Conservation (phyloP, 1,139 yeast genomes). For the Taphrina communis region DNA sequence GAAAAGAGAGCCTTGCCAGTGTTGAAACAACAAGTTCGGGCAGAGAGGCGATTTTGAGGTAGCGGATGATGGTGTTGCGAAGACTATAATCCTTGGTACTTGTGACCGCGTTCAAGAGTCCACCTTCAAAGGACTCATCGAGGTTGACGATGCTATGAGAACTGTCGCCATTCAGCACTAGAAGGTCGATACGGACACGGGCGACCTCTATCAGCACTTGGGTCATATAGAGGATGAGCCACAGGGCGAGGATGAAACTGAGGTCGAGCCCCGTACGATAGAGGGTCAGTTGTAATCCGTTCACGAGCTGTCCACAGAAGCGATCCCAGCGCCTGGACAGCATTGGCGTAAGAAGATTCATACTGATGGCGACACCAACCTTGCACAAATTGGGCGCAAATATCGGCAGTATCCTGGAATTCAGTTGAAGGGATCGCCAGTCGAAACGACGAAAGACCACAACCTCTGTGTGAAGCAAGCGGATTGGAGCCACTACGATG, state of each 20-base stretch:
- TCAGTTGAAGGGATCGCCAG: constrained; percentile 22
- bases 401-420: constrained; percentile 17
- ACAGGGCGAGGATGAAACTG: neutral
- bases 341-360: neutral
- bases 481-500: constrained; percentile 11
- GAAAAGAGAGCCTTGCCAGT: constrained; percentile 2
- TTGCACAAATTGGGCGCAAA: constrained; percentile 10
- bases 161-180: constrained; percentile 21
- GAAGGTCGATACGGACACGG: constrained; percentile 11
- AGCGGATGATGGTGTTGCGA: constrained; percentile 1
- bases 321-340: neutral
- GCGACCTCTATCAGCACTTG: constrained; percentile 12
- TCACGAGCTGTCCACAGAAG: constrained; percentile 1
- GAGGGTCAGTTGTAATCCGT: constrained; percentile 4
- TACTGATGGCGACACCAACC: neutral
- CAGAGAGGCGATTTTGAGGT: neutral
- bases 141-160: constrained; percentile 15
- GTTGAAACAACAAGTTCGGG: neutral
- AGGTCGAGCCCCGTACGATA: neutral
- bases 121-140: constrained; percentile 23
- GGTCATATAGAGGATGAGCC: neutral
- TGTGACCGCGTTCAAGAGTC: neutral
- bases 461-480: constrained; percentile 9
- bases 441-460: constrained; percentile 26
- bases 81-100: constrained; percentile 6